Evolutionary conservation across 306 rosid species (phyloP), one percentile per base, ranked within the genome.

Genomic region (Vigna hirtella): DNA sequence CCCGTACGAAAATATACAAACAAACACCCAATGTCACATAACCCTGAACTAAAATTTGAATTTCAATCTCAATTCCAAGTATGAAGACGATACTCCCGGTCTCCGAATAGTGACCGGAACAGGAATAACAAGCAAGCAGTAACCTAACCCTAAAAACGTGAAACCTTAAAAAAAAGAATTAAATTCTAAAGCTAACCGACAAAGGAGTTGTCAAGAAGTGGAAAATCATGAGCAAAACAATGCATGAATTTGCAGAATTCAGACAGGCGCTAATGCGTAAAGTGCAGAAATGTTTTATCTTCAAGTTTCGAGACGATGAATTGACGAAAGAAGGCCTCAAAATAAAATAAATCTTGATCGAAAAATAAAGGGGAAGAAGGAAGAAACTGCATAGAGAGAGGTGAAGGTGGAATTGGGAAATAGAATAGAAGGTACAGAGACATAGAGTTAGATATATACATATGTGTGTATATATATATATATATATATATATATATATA

Each of bases 111-210:
- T 42, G 6, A n/a, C 20, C 42, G 55, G n/a, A 66, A 40, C 42
- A 53, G 57, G 22, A 15, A 43, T 16, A 34, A 22, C 0, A 52
- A 17, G 43, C 1, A 52, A 17, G 55, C 64, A 73, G 65, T 51
- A 58, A 68, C 45, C 79, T 38, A 72, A 51, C 66, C 76, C 62
- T 72, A 58, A 50, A 62, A 30, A 28, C 62, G 38, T 26, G 1
- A 22, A 6, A 64, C 1, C 7, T 24, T 2, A 14, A 56, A 18
- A 4, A 45, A 24, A 18, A 49, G 1, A 20, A 2, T 4, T 6
- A 71, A 24, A 66, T n/a, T 66, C 7, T 17, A 61, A 51, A 61
- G 50, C 47, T 7, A 69, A 58, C 72, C 20, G 32, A 79, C 78
- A 70, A 14, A 0, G 0, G 38, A 38, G 77, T 18, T 20, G 26